A percentile compares a stretch with the other conserved stretches of the same genome.
Evolutionary conservation across 2,329 filamentous ascomycete species (phyloP).

Genomic region (Hypocrella siamensis): DNA sequence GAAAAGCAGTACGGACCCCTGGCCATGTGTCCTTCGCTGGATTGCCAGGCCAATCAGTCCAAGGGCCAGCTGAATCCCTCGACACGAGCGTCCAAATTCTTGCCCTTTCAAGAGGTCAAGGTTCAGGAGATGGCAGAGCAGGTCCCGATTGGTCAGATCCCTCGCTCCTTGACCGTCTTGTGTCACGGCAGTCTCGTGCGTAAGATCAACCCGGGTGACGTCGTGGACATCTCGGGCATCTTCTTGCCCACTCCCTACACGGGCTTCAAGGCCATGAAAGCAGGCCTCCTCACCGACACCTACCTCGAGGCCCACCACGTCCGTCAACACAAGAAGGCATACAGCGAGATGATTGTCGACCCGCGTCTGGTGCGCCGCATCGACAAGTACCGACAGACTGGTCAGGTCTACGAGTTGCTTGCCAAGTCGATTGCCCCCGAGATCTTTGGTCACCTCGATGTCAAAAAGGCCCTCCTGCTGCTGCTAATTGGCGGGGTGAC

Average conservation of each 20-base stretch:
- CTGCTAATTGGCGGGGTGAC: constrained; percentile 91
- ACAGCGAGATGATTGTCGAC: constrained; percentile 81
- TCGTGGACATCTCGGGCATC: constrained; percentile 86
- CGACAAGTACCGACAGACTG: constrained; percentile 67
- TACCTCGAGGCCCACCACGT: constrained; percentile 92
- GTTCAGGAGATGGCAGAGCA: constrained; percentile 99
- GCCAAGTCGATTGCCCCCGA: constrained; percentile 94
- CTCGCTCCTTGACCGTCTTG: constrained; percentile 74
- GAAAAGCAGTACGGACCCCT: constrained; percentile 85
- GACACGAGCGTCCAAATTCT: constrained; percentile 89
- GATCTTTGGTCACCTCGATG: constrained; percentile 90
- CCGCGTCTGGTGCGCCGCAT: constrained; percentile 67
- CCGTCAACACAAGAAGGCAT: constrained; percentile 94
- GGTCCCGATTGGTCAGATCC: constrained; percentile 94
- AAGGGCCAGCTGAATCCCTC: constrained; percentile 90
- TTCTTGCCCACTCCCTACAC: constrained; percentile 97
- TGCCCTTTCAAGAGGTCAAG: constrained; percentile 96
- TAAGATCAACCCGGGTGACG: constrained; percentile 82
- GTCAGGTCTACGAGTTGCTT: constrained; percentile 89
- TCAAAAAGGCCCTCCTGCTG: constrained; percentile 94
- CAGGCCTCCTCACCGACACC: constrained; percentile 90
- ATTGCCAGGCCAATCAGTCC: constrained; percentile 78
- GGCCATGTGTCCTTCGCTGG: constrained; percentile 72
- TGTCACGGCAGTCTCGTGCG: constrained; percentile 79
- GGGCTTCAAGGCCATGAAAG: constrained; percentile 94